Base-by-base conservation (phyloP, 768 basidiomycete genomes). In the Macrolepiota albuminosa region DNA sequence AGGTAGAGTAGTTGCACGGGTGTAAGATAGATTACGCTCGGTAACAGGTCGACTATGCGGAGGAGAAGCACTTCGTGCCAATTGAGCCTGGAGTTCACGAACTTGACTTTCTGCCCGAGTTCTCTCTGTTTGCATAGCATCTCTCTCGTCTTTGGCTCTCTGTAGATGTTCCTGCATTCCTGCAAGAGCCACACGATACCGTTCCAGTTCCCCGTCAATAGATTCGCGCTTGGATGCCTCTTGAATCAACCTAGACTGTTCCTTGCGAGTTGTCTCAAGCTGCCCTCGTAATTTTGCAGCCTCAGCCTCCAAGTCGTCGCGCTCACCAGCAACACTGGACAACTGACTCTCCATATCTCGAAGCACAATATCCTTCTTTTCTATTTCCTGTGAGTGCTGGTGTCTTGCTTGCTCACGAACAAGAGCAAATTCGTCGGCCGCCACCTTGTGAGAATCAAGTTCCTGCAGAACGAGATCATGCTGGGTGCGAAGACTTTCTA, bases 71-170 rank as follows among this genome's bases (percentile, higher is more conserved):
- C 81, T 84, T 55, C 87, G 84, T 52, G 81, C 77, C 33, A 82
- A 71, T 67, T 94, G 91, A 46, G 83, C 84, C 70, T 95, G 91
- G 29, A 93, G 76, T 51, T 95, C 93, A 53, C 87, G 85, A 59
- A 93, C 75, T n/a, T 86, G 70, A 14, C 71, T 71, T 57, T 93
- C 91, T 36, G 89, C 85, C 52, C 80, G 84, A 63, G 62, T 76
- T 73, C 86, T 90, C 75, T 95, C 91, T 9, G 81, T 76, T 60
- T 87, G 89, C 16, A 95, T 76, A 16, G 67, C 78, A 69, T 91
- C 93, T 71, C 89, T 90, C 74, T 93, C 91, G 66, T 93, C 88
- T 74, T 89, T 90, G 67, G 85, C 84, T 49, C 82, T 84, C 70
- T 91, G 89, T 29, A 93, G 75, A 63, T 82, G 86, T 61, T 88